Conservation (phyloP, 1,139 yeast genomes). For the Yamadazyma sp. region DNA sequence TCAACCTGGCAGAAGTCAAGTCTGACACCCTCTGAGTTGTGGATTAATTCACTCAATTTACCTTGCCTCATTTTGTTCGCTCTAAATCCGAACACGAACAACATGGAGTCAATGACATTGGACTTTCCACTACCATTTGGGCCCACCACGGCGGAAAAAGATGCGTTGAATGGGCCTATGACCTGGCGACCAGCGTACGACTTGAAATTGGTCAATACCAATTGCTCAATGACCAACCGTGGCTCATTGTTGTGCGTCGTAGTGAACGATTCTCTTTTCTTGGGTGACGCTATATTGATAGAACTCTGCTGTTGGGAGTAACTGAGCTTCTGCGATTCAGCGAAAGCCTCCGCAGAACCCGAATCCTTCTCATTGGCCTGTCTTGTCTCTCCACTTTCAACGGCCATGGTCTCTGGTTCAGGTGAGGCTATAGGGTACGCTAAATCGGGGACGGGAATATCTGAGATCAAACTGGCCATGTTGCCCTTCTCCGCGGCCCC, state of each 20-base stretch:
- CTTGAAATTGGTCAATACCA: conserved; percentile 83
- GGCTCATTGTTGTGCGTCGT: conserved; percentile 31
- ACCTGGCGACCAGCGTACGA: conserved; percentile 94
- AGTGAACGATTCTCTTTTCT: conserved; percentile 10
- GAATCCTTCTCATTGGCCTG: not conserved
- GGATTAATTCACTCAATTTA: conserved; percentile 85
- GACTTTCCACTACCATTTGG: conserved; percentile 99
- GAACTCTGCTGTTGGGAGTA: conserved; percentile 15
- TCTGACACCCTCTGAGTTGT: conserved; percentile 71
- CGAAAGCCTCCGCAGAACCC: not conserved
- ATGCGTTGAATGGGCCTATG: conserved; percentile 91
- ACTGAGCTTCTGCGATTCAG: conserved; percentile 6
- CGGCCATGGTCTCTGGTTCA: too few relatives aligned
- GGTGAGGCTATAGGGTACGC: not conserved
- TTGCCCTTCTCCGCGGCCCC: not conserved
- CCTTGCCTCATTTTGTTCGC: conserved; percentile 98
- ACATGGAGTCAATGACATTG: conserved; percentile 92
- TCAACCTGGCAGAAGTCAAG: conserved; percentile 84
- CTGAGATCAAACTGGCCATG: conserved; percentile 1
- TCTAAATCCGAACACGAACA: conserved; percentile 95
- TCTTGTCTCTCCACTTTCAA: too few relatives aligned
- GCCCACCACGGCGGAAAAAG: conserved; percentile 98
- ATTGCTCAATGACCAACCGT: conserved; percentile 70
- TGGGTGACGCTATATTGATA: conserved; percentile 13
- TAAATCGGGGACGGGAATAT: conserved; percentile 4